Evolutionary conservation across 2,329 filamentous ascomycete species (phyloP).

Genomic region (Rugonectria rugulosa): DNA sequence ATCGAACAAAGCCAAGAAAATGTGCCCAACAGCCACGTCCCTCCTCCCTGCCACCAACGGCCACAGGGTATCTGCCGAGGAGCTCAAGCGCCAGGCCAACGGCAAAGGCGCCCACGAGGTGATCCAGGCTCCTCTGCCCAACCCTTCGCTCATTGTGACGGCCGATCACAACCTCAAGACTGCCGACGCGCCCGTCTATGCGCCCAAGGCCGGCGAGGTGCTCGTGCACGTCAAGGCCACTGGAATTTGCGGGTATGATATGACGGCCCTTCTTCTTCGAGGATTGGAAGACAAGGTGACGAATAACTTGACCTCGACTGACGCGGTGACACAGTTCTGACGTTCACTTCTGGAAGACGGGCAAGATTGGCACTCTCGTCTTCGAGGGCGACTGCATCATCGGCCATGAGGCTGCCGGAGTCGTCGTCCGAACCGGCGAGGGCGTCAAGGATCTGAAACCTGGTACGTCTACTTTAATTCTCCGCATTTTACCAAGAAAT

Average conservation of each 20-base stretch:
- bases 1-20: constrained; percentile 7
- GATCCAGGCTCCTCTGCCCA: constrained; percentile 42
- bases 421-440: constrained; percentile 64
- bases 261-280: constrained; percentile 28
- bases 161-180: constrained; percentile 66
- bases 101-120: constrained; percentile 11
- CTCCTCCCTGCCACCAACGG: constrained; percentile 21
- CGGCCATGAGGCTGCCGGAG: constrained; percentile 69
- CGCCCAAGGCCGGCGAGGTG: constrained; percentile 62
- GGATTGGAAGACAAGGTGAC: too few species aligned
- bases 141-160: constrained; percentile 54
- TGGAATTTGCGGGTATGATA: constrained; percentile 66
- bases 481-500: not conserved
- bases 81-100: constrained; percentile 30
- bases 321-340: constrained; percentile 57
- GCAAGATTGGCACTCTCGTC: constrained; percentile 68
- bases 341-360: constrained; percentile 73
- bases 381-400: constrained; percentile 71
- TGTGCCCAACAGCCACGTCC: constrained; percentile 33
- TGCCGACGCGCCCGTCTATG: constrained; percentile 63
- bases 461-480: constrained; percentile 37
- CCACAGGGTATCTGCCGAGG: constrained; percentile 14
- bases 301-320: not conserved
- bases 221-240: constrained; percentile 68
- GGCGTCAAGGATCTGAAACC: constrained; percentile 60